Base-by-base conservation (phyloP, 352 stramenopile species). In the Phytophthora hibernalis region DNA sequence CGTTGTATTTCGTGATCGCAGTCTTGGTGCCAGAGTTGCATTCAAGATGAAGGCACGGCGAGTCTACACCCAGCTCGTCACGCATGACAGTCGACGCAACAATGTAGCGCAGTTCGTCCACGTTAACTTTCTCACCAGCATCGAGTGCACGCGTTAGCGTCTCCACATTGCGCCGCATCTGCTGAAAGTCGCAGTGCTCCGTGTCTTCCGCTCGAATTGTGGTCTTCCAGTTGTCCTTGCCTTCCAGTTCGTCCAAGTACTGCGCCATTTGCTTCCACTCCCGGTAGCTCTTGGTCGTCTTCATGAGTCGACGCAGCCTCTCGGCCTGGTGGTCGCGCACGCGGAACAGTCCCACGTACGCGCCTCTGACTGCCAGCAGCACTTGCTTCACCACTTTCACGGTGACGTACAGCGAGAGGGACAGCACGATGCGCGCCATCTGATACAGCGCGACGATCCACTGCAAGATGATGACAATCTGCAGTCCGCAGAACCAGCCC, bases 381-480 rank as follows among this genome's bases (percentile, higher is more conserved):
- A 74, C 59, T 54, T 75, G 76, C 52, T 90, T 90, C 48, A 74
- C 26, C 12, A 69, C 54, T 49, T 90, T 91, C 21, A 91, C 69
- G 5, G 70, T 53, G 20, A 89, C 38, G 56, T 89, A 89, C 18
- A 69, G 63, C 24, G 58, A 72, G 35, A 92, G 59, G 1, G 83
- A 90, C 8, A 90, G 28, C n/a, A 72, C 60, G 28, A 92, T 90
- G 42, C 83, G 81, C 18, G 69, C 53, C 61, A 90, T 75, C 51
- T 90, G 81, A 54, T 92, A 92, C 30, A 92, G 63, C 18, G 83
- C 83, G 13, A 89, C 61, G 53, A 84, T 65, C 81, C 79, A 89
- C 61, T 90, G 81, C 49, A 89, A 50, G 30, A 89, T 71, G n/a
- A 89, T 70, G 26, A 86, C 76, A 11, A 85, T 6, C 50, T 90